Evolutionary conservation across 2,329 filamentous ascomycete genomes (phyloP), one percentile per base, ranked within the genome.

Genomic region (Clonostachys solani): DNA sequence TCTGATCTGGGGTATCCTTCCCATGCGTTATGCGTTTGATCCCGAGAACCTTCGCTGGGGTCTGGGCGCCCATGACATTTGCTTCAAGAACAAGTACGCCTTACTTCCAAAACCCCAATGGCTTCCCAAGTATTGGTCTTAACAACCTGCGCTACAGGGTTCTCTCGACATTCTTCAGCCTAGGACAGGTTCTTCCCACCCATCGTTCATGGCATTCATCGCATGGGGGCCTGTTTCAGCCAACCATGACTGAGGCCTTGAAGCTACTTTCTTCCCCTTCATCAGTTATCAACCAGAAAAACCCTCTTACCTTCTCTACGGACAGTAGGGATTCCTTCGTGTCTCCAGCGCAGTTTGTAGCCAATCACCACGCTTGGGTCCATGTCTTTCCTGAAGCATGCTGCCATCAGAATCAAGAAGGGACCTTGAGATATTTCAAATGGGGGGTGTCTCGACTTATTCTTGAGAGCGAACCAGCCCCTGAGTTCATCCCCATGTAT

Each of bases 351-450:
- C 79, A 83, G 43, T 92, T 87, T 62, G 65, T 80, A 3, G 77
- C 69, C 52, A 84, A 90, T 57, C 82, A 81, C 42, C 79, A 88
- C 64, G 81, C 83, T 41, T 99, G 94, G 94, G 74, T 99, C 5
- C 94, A 99, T 66, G 86, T 97, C 47, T 97, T 97, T 65, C 94
- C 94, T 12, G 94, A 99, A 68, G 94, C 91, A 43, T 90, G 88
- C 65, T 90, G 96, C 42, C 92, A 97, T 66, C 94, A 99, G 69
- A 84, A 90, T 54, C 80, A 86, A 2, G 73, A 83, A 40, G 83
- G 84, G 57, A 82, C 85, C 8, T 85, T 97, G 75, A 87, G 94
- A 33, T 99, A 99, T 70, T 97, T 97, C 80, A 96, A 96, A 72
- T 99, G 94, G 94, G 94, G 94, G 2, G 77, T 97, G 2, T 90